Evolutionary conservation across 345 rosid species (phyloP), one percentile per base, ranked within the genome.

Genomic region (Gossypium rotundifolium): DNA sequence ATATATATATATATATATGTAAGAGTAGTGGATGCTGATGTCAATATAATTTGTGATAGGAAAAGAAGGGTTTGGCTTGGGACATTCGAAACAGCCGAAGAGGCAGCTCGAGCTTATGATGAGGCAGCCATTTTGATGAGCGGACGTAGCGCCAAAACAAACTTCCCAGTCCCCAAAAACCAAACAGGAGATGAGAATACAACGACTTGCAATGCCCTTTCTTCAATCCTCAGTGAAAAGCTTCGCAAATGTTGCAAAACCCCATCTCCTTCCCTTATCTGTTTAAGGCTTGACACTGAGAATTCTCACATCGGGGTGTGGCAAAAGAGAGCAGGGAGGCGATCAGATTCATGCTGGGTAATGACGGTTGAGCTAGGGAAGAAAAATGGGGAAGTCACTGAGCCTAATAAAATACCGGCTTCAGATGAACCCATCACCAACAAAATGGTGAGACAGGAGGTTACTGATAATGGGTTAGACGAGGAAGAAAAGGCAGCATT

Each of bases 41-140:
- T 3, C 60, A 18, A 3, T 55, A 2, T 10, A 11, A 11, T 38
- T 27, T 54, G 38, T 13, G 63, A 59, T 54, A 91, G 93, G 85
- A 91, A 91, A 72, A 81, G 92, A 65, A 91, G 96, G 79, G 85
- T 91, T 40, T 91, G 96, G 96, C 89, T 91, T 12, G 96, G 96
- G 70, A 91, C 96, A 65, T 91, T 91, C 65, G 92, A 82, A 74
- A 89, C 93, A 2, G 93, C 90, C 2, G 93, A 89, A 79, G 88
- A 84, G 66, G 96, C 93, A 40, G 96, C 96, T 0, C 83, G 84
- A 81, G 93, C 92, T 1, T 91, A 91, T 53, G 93, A 91, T 25
- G 88, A 89, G 73, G 96, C 96, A 0, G 90, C 93, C 8, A 72
- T 91, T 74, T 53, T 89, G 81, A 84, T 91, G 89, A 85, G 92